phyloP scores from a whole-genome alignment of 176 grass and related monocot species.

The Alloteropsis semialata region DNA sequence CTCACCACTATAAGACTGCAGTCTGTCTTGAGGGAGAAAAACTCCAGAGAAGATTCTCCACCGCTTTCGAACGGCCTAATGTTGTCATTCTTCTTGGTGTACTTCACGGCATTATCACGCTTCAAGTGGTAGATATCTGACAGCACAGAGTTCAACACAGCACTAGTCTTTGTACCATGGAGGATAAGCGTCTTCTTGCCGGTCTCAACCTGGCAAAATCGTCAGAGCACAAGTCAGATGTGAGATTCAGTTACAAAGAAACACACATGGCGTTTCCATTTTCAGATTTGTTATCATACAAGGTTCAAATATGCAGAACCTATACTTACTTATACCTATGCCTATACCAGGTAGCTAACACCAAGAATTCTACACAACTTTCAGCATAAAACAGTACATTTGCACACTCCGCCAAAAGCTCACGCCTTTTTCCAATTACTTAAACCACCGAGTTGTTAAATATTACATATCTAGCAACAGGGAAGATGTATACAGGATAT shows the following conservation, averaged over 20 bases:
- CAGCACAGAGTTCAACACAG: slow-evolving; percentile 58
- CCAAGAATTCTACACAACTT: background rate
- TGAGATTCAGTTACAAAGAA: background rate
- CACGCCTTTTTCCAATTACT: background rate
- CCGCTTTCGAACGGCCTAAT: slow-evolving; percentile 90
- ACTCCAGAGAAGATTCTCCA: slow-evolving; percentile 78
- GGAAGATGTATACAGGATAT: background rate
- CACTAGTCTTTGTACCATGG: slow-evolving; percentile 79
- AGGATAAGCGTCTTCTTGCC: slow-evolving; percentile 84
- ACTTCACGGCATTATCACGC: slow-evolving; percentile 72
- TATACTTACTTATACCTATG: too few relatives aligned
- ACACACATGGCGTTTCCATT: background rate
- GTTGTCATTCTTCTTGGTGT: slow-evolving; percentile 80
- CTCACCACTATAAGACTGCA: slow-evolving; percentile 90
- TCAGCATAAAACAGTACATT: background rate
- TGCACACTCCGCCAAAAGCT: background rate
- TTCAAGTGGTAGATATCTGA: slow-evolving; percentile 76
- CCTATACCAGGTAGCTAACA: background rate
- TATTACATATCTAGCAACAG: too few relatives aligned
- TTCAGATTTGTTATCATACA: background rate
- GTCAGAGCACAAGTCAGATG: background rate
- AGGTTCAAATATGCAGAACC: background rate
- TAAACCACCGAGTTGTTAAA: background rate
- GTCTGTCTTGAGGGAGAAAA: slow-evolving; percentile 88
- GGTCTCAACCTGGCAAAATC: slow-evolving; percentile 64